Percentiles rank a stretch among this genome's conserved stretches.
Evolutionary conservation across 2,329 filamentous ascomycete species (phyloP).

Genomic region (Fusarium caatingaense): DNA sequence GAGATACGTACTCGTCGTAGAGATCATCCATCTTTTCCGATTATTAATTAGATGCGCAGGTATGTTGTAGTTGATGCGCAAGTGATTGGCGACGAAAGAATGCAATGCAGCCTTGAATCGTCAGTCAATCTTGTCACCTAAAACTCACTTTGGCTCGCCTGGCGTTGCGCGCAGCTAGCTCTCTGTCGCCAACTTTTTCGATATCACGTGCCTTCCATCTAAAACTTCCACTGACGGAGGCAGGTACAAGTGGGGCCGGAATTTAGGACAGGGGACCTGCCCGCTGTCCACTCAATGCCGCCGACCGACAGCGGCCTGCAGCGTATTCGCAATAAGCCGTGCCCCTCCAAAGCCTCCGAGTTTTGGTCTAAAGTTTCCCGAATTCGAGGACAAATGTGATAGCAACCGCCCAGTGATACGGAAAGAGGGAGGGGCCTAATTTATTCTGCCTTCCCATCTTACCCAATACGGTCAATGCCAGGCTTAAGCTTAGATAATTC

Average conservation of each 20-base stretch:
- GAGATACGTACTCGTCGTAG: slow-evolving; percentile 81
- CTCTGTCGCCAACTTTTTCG: slow-evolving; percentile 46
- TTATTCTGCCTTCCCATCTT: not conserved
- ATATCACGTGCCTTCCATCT: slow-evolving; percentile 44
- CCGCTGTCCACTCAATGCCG: not conserved
- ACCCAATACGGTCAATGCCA: slow-evolving; percentile 12
- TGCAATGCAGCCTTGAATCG: slow-evolving; percentile 34
- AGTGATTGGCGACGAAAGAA: slow-evolving; percentile 32
- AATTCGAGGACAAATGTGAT: slow-evolving; percentile 29
- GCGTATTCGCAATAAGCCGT: slow-evolving; percentile 41
- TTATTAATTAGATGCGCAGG: slow-evolving; percentile 23
- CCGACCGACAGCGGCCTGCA: slow-evolving; percentile 41
- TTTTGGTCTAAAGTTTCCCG: slow-evolving; percentile 23
- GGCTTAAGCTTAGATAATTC: slow-evolving; percentile 16
- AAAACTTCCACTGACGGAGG: slow-evolving; percentile 1
- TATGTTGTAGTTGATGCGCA: slow-evolving; percentile 27
- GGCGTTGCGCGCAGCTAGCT: slow-evolving; percentile 39
- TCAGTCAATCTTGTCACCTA: slow-evolving; percentile 39
- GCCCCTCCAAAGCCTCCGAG: slow-evolving; percentile 41
- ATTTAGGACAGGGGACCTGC: slow-evolving; percentile 17
- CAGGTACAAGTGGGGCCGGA: slow-evolving; percentile 42
- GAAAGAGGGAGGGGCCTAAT: slow-evolving; percentile 23
- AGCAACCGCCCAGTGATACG: slow-evolving; percentile 3
- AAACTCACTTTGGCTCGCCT: slow-evolving; percentile 21
- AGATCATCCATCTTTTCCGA: slow-evolving; percentile 83